phyloP scores from a whole-genome alignment of 495 filamentous ascomycete genomes.

The Elasticomyces elasticus region DNA sequence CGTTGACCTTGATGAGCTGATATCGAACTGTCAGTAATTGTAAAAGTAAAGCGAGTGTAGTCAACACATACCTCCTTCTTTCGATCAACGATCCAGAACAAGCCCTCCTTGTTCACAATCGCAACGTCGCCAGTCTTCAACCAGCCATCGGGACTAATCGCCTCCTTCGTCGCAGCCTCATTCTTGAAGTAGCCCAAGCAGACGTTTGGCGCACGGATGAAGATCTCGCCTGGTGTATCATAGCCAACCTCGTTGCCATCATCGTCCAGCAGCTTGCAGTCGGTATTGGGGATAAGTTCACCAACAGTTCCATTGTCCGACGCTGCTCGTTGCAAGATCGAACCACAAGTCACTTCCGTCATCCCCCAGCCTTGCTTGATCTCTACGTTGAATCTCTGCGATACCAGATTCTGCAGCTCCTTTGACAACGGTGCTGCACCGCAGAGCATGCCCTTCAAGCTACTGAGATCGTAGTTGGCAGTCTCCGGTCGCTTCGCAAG shows the following conservation, averaged over 20 bases:
- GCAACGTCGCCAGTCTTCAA: conserved; percentile 32
- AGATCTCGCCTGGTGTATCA: conserved; percentile 29
- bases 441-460: conserved; percentile 28
- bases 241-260: conserved; percentile 29
- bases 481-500: conserved; percentile 31
- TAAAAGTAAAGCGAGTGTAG: neutral
- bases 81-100: conserved; percentile 32
- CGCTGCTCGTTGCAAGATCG: conserved; percentile 8
- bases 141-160: conserved; percentile 26
- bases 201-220: conserved; percentile 29
- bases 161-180: conserved; percentile 26
- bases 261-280: conserved; percentile 30
- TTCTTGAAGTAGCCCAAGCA: conserved; percentile 32
- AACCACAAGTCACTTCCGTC: conserved; percentile 31
- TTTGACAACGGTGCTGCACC: conserved; percentile 30
- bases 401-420: conserved; percentile 29
- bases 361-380: conserved; percentile 32
- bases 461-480: conserved; percentile 30
- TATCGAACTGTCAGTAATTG: neutral
- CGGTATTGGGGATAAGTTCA: conserved; percentile 26
- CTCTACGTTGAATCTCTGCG: conserved; percentile 21
- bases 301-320: conserved; percentile 28
- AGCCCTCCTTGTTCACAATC: conserved; percentile 25
- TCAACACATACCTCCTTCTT: conserved; percentile 26
- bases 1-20: conserved; percentile 40